phyloP scores from a whole-genome alignment of 768 basidiomycete species.

The Podaxis rugospora region DNA sequence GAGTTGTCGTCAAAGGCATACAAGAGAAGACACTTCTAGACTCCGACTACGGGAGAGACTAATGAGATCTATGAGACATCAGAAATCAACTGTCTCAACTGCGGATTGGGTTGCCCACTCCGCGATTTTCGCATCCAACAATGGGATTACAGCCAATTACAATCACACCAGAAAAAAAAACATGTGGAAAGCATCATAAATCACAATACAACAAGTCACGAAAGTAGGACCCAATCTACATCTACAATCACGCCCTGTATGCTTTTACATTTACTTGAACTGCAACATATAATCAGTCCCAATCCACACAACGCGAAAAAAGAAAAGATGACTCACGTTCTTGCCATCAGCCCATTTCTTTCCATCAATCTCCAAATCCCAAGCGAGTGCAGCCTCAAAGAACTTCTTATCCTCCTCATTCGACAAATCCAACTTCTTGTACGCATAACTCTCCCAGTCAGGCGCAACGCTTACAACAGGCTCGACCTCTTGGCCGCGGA shows the following conservation, averaged over 20 bases:
- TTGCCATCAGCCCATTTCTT: conserved; percentile 92
- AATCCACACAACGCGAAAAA: neutral
- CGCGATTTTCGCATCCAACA: too few species aligned
- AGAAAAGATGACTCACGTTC: conserved; percentile 54
- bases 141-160: too few species aligned
- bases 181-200: neutral
- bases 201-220: neutral
- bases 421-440: conserved; percentile 69
- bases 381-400: conserved; percentile 90
- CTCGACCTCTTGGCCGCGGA: conserved; percentile 71
- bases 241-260: neutral
- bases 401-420: conserved; percentile 78
- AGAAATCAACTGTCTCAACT: too few species aligned
- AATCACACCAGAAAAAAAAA: neutral
- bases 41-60: too few species aligned
- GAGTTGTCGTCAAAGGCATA: too few species aligned
- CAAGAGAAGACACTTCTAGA: too few species aligned
- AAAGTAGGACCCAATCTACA: neutral
- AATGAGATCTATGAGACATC: too few species aligned
- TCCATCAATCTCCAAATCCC: conserved; percentile 87
- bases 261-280: neutral
- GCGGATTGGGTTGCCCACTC: too few species aligned
- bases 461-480: conserved; percentile 78
- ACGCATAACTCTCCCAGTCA: conserved; percentile 88
- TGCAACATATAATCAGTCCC: neutral